phyloP scores from a whole-genome alignment of 495 filamentous ascomycete species.

The Lineolata rhizophorae region DNA sequence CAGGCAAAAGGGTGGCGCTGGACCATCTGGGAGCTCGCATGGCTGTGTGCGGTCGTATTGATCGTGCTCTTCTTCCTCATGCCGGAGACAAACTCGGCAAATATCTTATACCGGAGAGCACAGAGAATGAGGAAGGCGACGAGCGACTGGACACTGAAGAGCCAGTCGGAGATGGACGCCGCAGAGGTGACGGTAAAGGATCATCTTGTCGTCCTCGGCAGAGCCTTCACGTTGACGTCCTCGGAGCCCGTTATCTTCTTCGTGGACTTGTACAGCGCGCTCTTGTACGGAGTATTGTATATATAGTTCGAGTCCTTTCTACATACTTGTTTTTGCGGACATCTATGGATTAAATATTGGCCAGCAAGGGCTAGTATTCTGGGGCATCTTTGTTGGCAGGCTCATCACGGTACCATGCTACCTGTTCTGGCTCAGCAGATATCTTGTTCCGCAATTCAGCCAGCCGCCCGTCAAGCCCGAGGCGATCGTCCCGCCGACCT shows the following conservation, averaged over 20 bases:
- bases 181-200: slow-evolving; percentile 14
- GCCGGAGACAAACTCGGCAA: slow-evolving; percentile 10
- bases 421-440: slow-evolving; percentile 2
- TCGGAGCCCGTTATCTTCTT: slow-evolving; percentile 16
- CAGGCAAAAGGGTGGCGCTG: slow-evolving; percentile 21
- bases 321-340: slow-evolving; percentile 13
- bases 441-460: slow-evolving; percentile 1
- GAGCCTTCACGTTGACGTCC: slow-evolving; percentile 24
- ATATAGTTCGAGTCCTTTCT: slow-evolving; percentile 17
- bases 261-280: slow-evolving; percentile 15
- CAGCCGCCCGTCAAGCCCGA: slow-evolving; percentile 4
- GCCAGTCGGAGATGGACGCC: slow-evolving; percentile 22
- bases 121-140: slow-evolving; percentile 13
- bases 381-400: slow-evolving; percentile 12
- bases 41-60: slow-evolving; percentile 4
- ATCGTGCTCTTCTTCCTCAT: slow-evolving; percentile 8
- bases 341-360: slow-evolving; percentile 15
- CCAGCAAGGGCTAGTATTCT: slow-evolving; percentile 12
- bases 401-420: slow-evolving; percentile 4
- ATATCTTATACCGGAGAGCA: slow-evolving; percentile 16
- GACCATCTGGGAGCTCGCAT: slow-evolving; percentile 23
- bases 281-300: slow-evolving; percentile 16
- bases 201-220: slow-evolving; percentile 18
- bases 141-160: slow-evolving; percentile 14
- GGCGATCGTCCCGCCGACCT: slow-evolving; percentile 3